Percentiles rank a stretch among this genome's conserved stretches.
Evolutionary conservation across 1,284 basidiomycete species (phyloP).

Genomic region (Naganishia sp.): DNA sequence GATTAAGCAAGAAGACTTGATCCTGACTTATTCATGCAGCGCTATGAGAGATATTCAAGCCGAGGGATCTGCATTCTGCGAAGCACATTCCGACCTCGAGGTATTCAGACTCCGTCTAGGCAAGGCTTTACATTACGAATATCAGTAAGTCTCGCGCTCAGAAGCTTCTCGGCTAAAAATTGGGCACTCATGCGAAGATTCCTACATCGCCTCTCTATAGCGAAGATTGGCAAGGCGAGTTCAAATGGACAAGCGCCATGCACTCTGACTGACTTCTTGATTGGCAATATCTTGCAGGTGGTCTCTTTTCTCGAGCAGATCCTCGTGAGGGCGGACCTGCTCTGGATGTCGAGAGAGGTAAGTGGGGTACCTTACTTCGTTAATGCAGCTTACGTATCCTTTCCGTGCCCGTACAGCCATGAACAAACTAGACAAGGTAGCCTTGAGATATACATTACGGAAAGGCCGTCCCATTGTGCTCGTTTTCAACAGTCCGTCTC

Average conservation of each 20-base stretch:
- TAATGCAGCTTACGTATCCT: background rate
- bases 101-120: slow-evolving; percentile 79
- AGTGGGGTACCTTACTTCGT: slow-evolving; percentile 20
- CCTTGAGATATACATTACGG: slow-evolving; percentile 62
- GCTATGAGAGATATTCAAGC: slow-evolving; percentile 72
- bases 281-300: slow-evolving; percentile 46
- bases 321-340: slow-evolving; percentile 79
- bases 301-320: slow-evolving; percentile 72
- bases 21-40: background rate
- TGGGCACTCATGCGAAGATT: too few species aligned
- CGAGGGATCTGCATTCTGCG: slow-evolving; percentile 59
- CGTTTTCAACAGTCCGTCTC: slow-evolving; percentile 62
- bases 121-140: slow-evolving; percentile 62
- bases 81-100: slow-evolving; percentile 65
- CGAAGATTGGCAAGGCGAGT: slow-evolving; percentile 70
- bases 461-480: slow-evolving; percentile 70
- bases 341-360: slow-evolving; percentile 78
- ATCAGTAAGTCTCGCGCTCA: slow-evolving; percentile 36
- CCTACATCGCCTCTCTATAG: slow-evolving; percentile 61
- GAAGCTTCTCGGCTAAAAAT: too few species aligned
- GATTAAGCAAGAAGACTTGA: background rate
- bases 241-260: background rate
- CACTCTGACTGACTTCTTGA: slow-evolving; percentile 3
- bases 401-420: slow-evolving; percentile 57
- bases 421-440: slow-evolving; percentile 84